These are phyloP conservation scores for Plenodomus biglobosus DNA, from an alignment of 2,329 filamentous ascomycete genomes.

Conservation along the genomic window DNA sequence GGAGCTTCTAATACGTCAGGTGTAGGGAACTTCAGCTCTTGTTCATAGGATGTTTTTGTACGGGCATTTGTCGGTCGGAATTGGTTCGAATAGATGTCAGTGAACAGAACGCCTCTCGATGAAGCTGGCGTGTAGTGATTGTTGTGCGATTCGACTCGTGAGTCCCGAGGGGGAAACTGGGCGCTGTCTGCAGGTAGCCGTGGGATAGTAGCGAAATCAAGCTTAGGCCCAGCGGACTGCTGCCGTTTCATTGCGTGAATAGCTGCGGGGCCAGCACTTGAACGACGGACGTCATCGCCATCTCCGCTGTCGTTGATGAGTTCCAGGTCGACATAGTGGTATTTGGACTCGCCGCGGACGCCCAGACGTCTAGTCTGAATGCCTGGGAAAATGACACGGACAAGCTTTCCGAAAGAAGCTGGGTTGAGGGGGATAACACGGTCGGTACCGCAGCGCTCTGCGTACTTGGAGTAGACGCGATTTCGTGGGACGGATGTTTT, in stretches of 20 bases:
- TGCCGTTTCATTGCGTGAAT: slow-evolving; percentile 35
- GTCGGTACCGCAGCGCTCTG: slow-evolving; percentile 87
- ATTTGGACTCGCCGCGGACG: slow-evolving; percentile 95
- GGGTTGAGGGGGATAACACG: slow-evolving; percentile 94
- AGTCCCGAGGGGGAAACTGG: slow-evolving; percentile 47
- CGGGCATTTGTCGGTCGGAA: slow-evolving; percentile 42
- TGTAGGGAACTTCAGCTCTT: slow-evolving; percentile 63
- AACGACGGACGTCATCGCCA: slow-evolving; percentile 24
- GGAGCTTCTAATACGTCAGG: slow-evolving; percentile 58
- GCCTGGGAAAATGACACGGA: slow-evolving; percentile 92
- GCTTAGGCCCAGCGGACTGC: slow-evolving; percentile 32
- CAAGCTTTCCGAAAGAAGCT: slow-evolving; percentile 95
- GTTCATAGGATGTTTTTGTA: slow-evolving; percentile 60
- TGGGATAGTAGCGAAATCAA: slow-evolving; percentile 47
- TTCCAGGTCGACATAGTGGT: slow-evolving; percentile 74
- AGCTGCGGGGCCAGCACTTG: slow-evolving; percentile 24
- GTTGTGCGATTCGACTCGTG: slow-evolving; percentile 30
- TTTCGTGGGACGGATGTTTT: slow-evolving; percentile 89
- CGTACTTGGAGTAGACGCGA: slow-evolving; percentile 93
- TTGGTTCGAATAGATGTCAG: slow-evolving; percentile 49
- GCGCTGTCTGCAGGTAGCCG: slow-evolving; percentile 53
- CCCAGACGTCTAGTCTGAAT: slow-evolving; percentile 90
- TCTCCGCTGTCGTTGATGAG: slow-evolving; percentile 50
- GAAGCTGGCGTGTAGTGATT: slow-evolving; percentile 40
- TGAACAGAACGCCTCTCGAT: slow-evolving; percentile 50